These are phyloP conservation scores for Hyaloperonospora brassicae DNA, from an alignment of 352 stramenopile genomes.

Conservation along the genomic window DNA sequence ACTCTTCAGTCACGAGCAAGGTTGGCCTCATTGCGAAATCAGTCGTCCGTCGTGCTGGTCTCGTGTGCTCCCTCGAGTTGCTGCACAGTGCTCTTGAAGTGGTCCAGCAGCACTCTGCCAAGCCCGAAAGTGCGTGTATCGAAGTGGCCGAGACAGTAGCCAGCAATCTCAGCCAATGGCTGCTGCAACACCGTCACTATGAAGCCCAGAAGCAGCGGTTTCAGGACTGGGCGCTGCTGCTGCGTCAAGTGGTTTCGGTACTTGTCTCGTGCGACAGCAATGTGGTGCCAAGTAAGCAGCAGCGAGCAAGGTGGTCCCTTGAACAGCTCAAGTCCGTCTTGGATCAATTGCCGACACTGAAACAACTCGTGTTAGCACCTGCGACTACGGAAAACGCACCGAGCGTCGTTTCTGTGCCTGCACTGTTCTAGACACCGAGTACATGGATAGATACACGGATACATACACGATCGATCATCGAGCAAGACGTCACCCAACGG, in stretches of 20 bases:
- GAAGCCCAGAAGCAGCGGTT: constrained; percentile 39
- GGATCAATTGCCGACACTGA: constrained; percentile 34
- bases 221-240: constrained; percentile 36
- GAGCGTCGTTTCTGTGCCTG: constrained; percentile 8
- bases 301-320: constrained; percentile 19
- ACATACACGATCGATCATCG: too few species aligned
- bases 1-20: constrained; percentile 14
- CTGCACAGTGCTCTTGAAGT: constrained; percentile 26
- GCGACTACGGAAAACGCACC: neutral
- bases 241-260: constrained; percentile 27
- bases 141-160: constrained; percentile 33
- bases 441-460: too few species aligned
- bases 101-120: constrained; percentile 1
- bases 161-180: constrained; percentile 16
- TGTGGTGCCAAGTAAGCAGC: constrained; percentile 5
- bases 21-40: constrained; percentile 21
- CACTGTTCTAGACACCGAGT: constrained; percentile 22
- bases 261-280: constrained; percentile 12
- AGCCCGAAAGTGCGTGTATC: constrained; percentile 6
- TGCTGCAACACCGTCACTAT: constrained; percentile 44
- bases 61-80: constrained; percentile 32
- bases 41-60: constrained; percentile 27
- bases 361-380: constrained; percentile 32
- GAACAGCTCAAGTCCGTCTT: constrained; percentile 30
- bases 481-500: too few species aligned